phyloP scores from a whole-genome alignment of 768 basidiomycete genomes.

The Gloeophyllum trabeum region DNA sequence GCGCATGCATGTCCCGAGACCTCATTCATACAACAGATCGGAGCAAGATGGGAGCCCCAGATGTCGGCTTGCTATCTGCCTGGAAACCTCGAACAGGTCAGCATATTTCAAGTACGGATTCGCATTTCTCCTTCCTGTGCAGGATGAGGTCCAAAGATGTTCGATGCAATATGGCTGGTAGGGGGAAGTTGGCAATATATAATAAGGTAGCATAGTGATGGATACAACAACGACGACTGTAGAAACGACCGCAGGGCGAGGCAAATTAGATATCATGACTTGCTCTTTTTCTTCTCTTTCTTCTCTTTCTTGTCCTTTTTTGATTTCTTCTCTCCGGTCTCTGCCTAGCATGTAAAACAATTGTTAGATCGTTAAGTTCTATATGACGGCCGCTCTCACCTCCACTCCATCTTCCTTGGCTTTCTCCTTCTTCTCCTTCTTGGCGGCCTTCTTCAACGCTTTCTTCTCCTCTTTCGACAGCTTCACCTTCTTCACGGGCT shows the following conservation, averaged over 20 bases:
- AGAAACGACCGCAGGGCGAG: neutral
- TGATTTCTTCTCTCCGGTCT: slow-evolving; percentile 16
- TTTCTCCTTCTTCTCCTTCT: slow-evolving; percentile 26
- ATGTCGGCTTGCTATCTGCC: too few species aligned
- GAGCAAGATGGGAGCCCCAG: too few species aligned
- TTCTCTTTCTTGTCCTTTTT: slow-evolving; percentile 43
- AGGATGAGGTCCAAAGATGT: too few species aligned
- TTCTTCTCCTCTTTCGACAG: slow-evolving; percentile 81
- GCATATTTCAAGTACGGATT: too few species aligned
- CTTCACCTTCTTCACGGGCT: slow-evolving; percentile 59
- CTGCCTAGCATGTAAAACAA: neutral
- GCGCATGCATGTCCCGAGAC: too few species aligned
- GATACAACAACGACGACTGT: too few species aligned
- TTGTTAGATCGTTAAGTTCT: neutral
- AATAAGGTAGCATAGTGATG: too few species aligned
- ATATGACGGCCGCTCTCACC: neutral
- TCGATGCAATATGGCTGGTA: too few species aligned
- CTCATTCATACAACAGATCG: too few species aligned
- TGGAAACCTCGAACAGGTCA: too few species aligned
- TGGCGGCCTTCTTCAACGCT: slow-evolving; percentile 59
- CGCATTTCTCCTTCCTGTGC: too few species aligned
- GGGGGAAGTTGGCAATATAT: too few species aligned
- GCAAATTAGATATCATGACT: neutral
- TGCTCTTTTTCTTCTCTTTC: slow-evolving; percentile 31
- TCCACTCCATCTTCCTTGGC: slow-evolving; percentile 14